These are phyloP conservation scores for Eucalyptus microcorys DNA, from an alignment of 345 rosid genomes.

Conservation along the genomic window DNA sequence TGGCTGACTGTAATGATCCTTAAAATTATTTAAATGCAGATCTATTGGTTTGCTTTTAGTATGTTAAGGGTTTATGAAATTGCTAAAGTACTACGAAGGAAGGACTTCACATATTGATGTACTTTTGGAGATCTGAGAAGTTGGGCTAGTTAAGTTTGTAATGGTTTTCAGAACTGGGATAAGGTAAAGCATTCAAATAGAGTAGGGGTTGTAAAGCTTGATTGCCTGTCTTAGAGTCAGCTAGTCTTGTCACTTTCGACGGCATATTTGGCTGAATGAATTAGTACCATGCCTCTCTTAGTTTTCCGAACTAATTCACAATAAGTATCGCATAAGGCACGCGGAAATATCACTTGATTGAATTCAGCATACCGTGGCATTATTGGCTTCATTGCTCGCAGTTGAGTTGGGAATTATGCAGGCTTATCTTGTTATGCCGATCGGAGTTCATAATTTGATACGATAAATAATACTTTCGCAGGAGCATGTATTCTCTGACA, in stretches of 20 bases:
- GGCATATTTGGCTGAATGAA: not conserved
- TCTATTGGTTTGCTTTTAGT: not conserved
- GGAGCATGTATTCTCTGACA: constrained; percentile 92
- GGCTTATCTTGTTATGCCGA: not conserved
- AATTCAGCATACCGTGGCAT: not conserved
- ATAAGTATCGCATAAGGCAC: not conserved
- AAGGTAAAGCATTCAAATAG: not conserved
- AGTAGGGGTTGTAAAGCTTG: not conserved
- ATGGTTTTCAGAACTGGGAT: not conserved
- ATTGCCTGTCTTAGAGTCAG: not conserved
- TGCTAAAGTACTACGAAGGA: not conserved
- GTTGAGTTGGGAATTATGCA: not conserved
- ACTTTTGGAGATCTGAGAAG: not conserved
- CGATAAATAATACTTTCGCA: constrained; percentile 4
- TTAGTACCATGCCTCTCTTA: not conserved
- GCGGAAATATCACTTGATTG: not conserved
- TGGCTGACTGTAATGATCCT: not conserved
- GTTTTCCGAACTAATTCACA: not conserved
- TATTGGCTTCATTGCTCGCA: not conserved
- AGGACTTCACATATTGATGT: not conserved
- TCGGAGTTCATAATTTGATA: not conserved
- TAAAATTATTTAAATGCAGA: not conserved
- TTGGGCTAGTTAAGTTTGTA: not conserved
- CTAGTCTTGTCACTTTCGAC: not conserved
- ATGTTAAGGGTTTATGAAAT: not conserved